A percentile compares a stretch with the other conserved stretches of the same genome.
These are phyloP conservation scores for Macrophomina phaseolina DNA, from an alignment of 2,329 filamentous ascomycete genomes.

Conservation along the genomic window DNA sequence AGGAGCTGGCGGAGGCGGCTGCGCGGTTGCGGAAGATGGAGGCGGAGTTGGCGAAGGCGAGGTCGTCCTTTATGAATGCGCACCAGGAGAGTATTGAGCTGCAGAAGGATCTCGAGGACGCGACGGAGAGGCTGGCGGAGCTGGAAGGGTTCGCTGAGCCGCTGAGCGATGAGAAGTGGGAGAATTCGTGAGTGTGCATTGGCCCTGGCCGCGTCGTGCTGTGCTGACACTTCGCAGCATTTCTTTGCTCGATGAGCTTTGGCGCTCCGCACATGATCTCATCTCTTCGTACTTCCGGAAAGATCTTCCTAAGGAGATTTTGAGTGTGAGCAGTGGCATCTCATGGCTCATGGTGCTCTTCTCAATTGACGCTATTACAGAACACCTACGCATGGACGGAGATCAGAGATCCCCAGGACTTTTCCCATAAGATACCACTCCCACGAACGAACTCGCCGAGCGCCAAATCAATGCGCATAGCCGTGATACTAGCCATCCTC, in stretches of 20 bases:
- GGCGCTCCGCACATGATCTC: conserved; percentile 13
- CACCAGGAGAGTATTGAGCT: conserved; percentile 9
- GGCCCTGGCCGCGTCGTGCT: no score
- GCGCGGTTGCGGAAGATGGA: conserved; percentile 4
- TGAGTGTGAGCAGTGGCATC: background rate
- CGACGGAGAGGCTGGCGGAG: conserved; percentile 18
- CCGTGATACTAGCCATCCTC: conserved; percentile 38
- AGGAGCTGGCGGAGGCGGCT: background rate
- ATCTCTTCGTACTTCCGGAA: conserved; percentile 19
- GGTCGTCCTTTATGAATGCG: background rate
- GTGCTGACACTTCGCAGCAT: background rate
- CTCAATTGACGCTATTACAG: background rate
- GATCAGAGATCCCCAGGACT: conserved; percentile 26
- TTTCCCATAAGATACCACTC: conserved; percentile 36
- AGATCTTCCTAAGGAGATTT: conserved; percentile 12
- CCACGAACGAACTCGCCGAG: conserved; percentile 37
- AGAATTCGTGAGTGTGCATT: conserved; percentile 4
- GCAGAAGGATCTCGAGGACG: conserved; percentile 13
- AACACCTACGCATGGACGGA: conserved; percentile 16
- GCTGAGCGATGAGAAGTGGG: conserved; percentile 16
- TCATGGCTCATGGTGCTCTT: background rate
- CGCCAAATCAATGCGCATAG: conserved; percentile 44
- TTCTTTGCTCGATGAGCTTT: conserved; percentile 2
- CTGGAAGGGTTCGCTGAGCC: conserved; percentile 11
- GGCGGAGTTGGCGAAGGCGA: background rate